Evolutionary conservation across 768 basidiomycete species (phyloP).

Genomic region (Jaapia argillacea): DNA sequence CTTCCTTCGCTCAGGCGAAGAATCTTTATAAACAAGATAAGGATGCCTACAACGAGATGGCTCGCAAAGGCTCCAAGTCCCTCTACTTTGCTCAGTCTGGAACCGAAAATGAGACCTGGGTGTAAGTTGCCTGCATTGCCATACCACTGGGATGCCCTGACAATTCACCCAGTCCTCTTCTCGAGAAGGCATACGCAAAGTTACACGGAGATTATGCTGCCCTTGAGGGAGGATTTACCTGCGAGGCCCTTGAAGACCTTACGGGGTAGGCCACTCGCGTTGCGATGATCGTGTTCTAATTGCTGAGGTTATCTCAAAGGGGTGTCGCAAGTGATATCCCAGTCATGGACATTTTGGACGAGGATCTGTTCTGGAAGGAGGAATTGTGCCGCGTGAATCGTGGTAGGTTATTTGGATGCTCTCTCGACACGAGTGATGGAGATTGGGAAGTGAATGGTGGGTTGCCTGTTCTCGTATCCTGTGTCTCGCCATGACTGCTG

Average conservation of each 20-base stretch:
- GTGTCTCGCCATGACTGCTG: too few species aligned
- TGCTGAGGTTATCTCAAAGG: not conserved
- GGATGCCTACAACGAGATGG: conserved; percentile 31
- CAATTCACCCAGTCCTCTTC: conserved; percentile 22
- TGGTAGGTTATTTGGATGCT: conserved; percentile 44
- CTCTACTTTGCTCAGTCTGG: conserved; percentile 41
- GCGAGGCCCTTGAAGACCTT: conserved; percentile 46
- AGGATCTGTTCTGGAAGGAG: conserved; percentile 41
- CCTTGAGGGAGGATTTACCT: conserved; percentile 28
- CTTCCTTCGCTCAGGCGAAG: too few species aligned
- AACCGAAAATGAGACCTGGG: conserved; percentile 5
- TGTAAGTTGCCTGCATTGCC: conserved; percentile 7
- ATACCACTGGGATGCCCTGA: too few species aligned
- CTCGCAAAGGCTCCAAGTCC: conserved; percentile 34
- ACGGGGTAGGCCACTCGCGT: conserved; percentile 32
- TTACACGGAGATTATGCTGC: conserved; percentile 41
- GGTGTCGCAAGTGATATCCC: not conserved
- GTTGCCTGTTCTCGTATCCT: too few species aligned
- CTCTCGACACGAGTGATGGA: conserved; percentile 21
- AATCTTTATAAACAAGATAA: conserved; percentile 40
- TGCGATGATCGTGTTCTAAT: not conserved
- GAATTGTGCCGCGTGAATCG: conserved; percentile 39
- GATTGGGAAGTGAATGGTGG: not conserved
- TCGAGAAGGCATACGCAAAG: conserved; percentile 53
- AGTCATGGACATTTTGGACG: conserved; percentile 36